Conservation (phyloP, 2,329 filamentous ascomycete species). For the Zopfia rhizophila region DNA sequence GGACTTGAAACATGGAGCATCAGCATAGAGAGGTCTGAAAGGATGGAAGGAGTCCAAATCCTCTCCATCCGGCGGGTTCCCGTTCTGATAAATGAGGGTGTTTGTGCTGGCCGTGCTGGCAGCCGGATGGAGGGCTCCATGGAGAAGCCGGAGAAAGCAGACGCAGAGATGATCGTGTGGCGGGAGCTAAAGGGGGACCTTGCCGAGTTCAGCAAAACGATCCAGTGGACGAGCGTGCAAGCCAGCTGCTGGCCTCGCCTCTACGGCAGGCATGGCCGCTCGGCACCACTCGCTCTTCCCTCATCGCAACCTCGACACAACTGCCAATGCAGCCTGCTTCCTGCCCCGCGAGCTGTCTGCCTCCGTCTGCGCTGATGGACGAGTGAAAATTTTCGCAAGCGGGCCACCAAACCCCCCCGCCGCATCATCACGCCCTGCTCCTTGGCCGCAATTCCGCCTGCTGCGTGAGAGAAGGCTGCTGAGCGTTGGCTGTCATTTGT, state of each 20-base stretch:
- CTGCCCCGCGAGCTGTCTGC: no score
- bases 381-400: no score
- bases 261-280: not conserved
- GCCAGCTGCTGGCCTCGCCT: not conserved
- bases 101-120: not conserved
- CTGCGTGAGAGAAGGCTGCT: not conserved
- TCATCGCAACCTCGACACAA: no score
- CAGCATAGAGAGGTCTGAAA: no score
- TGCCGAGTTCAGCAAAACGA: constrained; percentile 11
- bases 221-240: constrained; percentile 13
- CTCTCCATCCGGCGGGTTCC: no score
- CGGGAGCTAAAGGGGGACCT: constrained; percentile 30
- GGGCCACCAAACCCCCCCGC: not conserved
- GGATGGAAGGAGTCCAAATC: no score
- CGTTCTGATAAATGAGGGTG: no score
- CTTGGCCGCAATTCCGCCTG: constrained; percentile 27
- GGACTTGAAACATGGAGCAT: no score
- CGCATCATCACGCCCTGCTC: constrained; percentile 26
- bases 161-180: constrained; percentile 26
- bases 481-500: constrained; percentile 26
- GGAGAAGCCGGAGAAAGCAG: constrained; percentile 49
- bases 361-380: no score
- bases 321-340: no score
- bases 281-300: not conserved
- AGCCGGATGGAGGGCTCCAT: constrained; percentile 17